Evolutionary conservation across 2,329 filamentous ascomycete genomes (phyloP).

Genomic region (Trichoderma breve): DNA sequence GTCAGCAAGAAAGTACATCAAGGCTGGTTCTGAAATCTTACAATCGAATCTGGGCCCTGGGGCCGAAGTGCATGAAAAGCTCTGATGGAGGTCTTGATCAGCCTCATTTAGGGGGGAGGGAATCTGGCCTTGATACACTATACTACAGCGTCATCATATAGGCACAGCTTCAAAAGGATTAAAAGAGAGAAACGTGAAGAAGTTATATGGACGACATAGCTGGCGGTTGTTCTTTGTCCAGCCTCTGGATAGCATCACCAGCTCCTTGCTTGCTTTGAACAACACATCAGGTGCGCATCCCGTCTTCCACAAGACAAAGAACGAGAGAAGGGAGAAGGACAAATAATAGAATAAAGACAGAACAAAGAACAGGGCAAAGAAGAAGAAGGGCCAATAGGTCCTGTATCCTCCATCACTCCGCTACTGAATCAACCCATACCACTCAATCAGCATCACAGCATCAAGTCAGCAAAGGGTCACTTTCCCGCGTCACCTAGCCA

Average conservation of each 20-base stretch:
- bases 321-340: not conserved
- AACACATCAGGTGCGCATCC: not conserved
- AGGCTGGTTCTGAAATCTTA: not conserved
- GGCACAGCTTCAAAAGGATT: not conserved
- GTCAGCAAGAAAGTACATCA: not conserved
- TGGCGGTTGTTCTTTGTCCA: not conserved
- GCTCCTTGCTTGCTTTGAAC: not conserved
- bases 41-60: not conserved
- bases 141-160: not conserved
- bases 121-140: not conserved
- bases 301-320: not conserved
- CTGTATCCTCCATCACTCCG: not conserved
- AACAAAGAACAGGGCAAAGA: not conserved
- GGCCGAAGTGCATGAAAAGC: not conserved
- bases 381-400: not conserved
- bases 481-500: not conserved
- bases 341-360: not conserved
- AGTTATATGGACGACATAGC: not conserved
- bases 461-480: not conserved
- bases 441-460: not conserved
- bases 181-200: not conserved
- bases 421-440: not conserved
- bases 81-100: not conserved
- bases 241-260: not conserved
- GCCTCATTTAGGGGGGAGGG: not conserved